Conservation (phyloP, 306 rosid genomes). For the Glycine soja region DNA sequence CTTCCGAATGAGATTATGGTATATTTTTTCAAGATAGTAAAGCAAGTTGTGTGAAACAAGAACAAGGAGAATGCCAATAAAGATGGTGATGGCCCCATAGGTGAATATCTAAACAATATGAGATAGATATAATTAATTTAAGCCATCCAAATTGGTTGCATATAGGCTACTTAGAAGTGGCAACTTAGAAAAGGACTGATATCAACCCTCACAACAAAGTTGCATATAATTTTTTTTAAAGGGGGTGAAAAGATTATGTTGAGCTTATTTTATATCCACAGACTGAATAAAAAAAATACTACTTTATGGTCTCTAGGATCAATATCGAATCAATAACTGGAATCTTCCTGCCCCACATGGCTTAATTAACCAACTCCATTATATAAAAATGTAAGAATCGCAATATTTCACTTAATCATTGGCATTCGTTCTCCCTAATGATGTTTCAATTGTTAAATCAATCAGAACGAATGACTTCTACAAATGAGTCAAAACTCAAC, state of each 20-base stretch:
- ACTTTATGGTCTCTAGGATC: constrained; percentile 33
- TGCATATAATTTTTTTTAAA: not conserved
- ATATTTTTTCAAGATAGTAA: constrained; percentile 16
- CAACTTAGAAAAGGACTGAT: constrained; percentile 44
- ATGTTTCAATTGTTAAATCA: constrained; percentile 34
- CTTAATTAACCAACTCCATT: not conserved
- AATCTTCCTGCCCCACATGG: constrained; percentile 43
- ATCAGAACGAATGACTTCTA: constrained; percentile 11
- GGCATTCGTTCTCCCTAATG: constrained; percentile 31
- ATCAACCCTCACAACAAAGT: constrained; percentile 38
- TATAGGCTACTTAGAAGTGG: constrained; percentile 37
- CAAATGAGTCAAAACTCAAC: not conserved
- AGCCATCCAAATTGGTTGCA: constrained; percentile 46
- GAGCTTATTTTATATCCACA: constrained; percentile 40
- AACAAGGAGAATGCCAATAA: constrained; percentile 28
- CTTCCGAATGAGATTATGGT: constrained; percentile 6
- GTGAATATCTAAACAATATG: constrained; percentile 42
- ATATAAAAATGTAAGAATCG: not conserved
- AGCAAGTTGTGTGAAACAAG: constrained; percentile 32
- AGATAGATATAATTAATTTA: constrained; percentile 33
- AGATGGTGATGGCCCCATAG: constrained; percentile 18
- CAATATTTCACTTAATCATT: constrained; percentile 39
- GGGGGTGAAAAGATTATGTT: constrained; percentile 26
- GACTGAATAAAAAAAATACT: constrained; percentile 22
- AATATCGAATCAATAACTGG: constrained; percentile 27